A percentile compares a stretch with the other conserved stretches of the same genome.
Conservation (phyloP, 192 early-diverging fungal genomes). For the Coemansia sp. region DNA sequence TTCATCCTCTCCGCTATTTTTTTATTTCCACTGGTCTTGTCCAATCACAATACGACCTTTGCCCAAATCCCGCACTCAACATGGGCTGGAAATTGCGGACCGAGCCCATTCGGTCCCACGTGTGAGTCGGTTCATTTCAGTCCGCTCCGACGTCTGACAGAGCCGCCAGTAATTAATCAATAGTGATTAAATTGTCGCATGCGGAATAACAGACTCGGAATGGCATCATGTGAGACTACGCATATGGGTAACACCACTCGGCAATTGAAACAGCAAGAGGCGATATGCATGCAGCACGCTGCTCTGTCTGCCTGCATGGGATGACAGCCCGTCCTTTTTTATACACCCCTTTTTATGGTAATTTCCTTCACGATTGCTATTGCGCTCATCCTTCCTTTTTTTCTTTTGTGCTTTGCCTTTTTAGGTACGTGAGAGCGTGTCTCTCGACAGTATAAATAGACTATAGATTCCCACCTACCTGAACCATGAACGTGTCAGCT, state of each 20-base stretch:
- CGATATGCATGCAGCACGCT: background rate
- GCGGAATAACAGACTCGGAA: background rate
- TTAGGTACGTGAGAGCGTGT: background rate
- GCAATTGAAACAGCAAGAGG: background rate
- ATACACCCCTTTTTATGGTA: background rate
- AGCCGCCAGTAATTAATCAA: background rate
- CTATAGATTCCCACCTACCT: background rate
- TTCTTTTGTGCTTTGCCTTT: background rate
- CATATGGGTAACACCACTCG: background rate
- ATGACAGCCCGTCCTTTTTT: background rate
- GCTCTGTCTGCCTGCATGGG: constrained; percentile 5
- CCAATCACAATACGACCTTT: background rate
- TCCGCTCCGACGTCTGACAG: background rate
- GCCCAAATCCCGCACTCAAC: background rate
- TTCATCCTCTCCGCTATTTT: constrained; percentile 9
- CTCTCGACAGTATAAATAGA: background rate
- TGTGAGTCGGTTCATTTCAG: background rate
- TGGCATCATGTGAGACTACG: background rate
- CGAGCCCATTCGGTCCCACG: background rate
- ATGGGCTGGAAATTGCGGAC: background rate
- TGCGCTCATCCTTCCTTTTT: background rate
- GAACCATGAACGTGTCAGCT: background rate
- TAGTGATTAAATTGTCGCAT: background rate
- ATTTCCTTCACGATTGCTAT: background rate
- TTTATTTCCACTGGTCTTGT: background rate